Conservation (phyloP, 2,329 filamentous ascomycete species). For the Podosphaera xanthii region DNA sequence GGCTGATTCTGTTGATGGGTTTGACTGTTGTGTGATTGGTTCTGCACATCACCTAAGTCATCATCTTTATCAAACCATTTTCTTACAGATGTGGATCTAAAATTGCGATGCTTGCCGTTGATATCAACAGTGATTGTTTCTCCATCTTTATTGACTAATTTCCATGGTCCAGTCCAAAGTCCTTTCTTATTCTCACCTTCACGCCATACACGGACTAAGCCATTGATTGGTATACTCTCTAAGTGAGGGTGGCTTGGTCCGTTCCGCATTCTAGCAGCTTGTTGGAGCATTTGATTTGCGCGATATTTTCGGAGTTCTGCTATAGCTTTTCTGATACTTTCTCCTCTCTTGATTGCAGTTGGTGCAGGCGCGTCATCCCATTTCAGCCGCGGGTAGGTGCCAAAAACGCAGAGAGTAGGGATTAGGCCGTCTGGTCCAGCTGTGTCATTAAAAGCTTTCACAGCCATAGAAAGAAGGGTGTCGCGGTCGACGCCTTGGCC, state of each 20-base stretch:
- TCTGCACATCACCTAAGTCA: no score
- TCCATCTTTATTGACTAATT: no score
- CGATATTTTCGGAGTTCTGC: neutral
- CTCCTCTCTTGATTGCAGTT: neutral
- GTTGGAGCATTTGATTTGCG: neutral
- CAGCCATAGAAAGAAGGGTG: neutral
- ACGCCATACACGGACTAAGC: neutral
- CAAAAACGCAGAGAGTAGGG: neutral
- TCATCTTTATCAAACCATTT: no score
- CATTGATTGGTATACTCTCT: neutral
- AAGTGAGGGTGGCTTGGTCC: neutral
- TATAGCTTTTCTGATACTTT: neutral
- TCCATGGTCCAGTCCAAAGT: neutral
- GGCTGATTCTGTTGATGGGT: no score
- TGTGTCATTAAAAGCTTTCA: neutral
- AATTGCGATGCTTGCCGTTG: no score
- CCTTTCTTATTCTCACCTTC: neutral
- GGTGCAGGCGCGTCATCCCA: neutral
- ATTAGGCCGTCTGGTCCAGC: neutral
- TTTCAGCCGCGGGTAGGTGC: neutral
- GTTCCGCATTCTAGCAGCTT: neutral
- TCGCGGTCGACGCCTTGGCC: neutral
- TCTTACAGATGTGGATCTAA: no score
- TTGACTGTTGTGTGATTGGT: no score
- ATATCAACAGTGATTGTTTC: no score